Conservation (phyloP, 2,329 filamentous ascomycete genomes). For the Graphium sp. region DNA sequence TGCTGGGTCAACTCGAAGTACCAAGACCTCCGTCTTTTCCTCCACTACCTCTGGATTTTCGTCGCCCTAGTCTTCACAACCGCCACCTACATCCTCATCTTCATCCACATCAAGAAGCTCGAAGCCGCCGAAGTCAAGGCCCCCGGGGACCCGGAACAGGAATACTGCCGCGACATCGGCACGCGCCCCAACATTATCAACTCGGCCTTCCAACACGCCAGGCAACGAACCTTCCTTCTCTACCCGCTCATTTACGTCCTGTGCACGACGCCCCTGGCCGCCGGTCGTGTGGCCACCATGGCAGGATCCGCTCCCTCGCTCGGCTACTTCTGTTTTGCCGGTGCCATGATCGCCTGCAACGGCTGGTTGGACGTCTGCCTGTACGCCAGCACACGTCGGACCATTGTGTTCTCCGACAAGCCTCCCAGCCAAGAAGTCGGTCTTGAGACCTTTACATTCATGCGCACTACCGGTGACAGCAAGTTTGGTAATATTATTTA, state of each 20-base stretch:
- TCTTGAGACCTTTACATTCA: conserved; percentile 32
- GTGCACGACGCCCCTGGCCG: conserved; percentile 50
- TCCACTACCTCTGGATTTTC: conserved; percentile 51
- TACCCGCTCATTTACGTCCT: conserved; percentile 54
- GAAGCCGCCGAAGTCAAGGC: conserved; percentile 2
- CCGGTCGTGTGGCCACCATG: conserved; percentile 47
- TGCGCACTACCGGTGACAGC: conserved; percentile 19
- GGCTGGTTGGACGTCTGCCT: conserved; percentile 37
- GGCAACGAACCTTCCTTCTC: conserved; percentile 40
- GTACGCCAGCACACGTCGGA: conserved; percentile 33
- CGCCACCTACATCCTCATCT: conserved; percentile 21
- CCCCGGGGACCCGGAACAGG: conserved; percentile 3
- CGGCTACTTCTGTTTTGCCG: conserved; percentile 40
- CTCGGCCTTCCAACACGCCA: conserved; percentile 14
- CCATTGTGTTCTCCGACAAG: conserved; percentile 29
- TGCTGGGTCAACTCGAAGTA: conserved; percentile 48
- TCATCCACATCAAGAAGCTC: conserved; percentile 17
- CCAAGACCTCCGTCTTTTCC: conserved; percentile 34
- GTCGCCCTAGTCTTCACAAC: conserved; percentile 18
- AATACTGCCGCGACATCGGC: too few relatives aligned
- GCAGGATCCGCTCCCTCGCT: conserved; percentile 31
- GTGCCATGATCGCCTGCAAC: conserved; percentile 38
- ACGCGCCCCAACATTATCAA: conserved; percentile 10
- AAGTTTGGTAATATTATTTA: conserved; percentile 23
- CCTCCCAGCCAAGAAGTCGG: conserved; percentile 26